A percentile compares a stretch with the other conserved stretches of the same genome.
phyloP scores from a whole-genome alignment of 805 yeast species.

The Wickerhamiella siamensis region DNA sequence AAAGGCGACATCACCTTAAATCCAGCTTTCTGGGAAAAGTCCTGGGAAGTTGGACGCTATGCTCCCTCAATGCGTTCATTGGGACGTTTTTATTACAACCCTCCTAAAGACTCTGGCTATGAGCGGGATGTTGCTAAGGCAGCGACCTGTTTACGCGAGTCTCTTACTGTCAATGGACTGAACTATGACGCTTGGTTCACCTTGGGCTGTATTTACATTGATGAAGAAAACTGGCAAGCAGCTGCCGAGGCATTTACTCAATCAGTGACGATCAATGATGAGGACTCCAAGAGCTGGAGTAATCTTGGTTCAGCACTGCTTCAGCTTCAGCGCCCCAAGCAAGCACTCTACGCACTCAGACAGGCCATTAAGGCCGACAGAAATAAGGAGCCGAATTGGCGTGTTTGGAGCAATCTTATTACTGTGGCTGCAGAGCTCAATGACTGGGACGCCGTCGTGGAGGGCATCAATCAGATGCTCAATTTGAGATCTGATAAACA shows the following conservation, averaged over 20 bases:
- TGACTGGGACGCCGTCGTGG: conserved; percentile 81
- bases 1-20: conserved; percentile 75
- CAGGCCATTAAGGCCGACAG: conserved; percentile 54
- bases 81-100: conserved; percentile 54
- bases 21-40: conserved; percentile 61
- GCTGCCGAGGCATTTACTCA: conserved; percentile 89
- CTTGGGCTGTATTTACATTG: conserved; percentile 83
- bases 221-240: conserved; percentile 48
- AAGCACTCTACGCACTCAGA: conserved; percentile 74
- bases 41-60: conserved; percentile 78
- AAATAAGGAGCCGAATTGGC: conserved; percentile 62
- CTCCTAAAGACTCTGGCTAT: conserved; percentile 42
- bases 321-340: conserved; percentile 46
- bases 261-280: conserved; percentile 73
- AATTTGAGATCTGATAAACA: conserved; percentile 39
- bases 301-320: conserved; percentile 74
- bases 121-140: conserved; percentile 39
- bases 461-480: conserved; percentile 55
- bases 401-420: conserved; percentile 77
- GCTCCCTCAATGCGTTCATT: conserved; percentile 76
- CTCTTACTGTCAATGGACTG: conserved; percentile 58
- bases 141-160: conserved; percentile 56
- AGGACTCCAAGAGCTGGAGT: conserved; percentile 77
- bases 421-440: conserved; percentile 64
- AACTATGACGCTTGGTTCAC: conserved; percentile 76